Evolutionary conservation across 495 filamentous ascomycete species (phyloP), one percentile per base, ranked within the genome.

Genomic region (Penicillium tannophilum): DNA sequence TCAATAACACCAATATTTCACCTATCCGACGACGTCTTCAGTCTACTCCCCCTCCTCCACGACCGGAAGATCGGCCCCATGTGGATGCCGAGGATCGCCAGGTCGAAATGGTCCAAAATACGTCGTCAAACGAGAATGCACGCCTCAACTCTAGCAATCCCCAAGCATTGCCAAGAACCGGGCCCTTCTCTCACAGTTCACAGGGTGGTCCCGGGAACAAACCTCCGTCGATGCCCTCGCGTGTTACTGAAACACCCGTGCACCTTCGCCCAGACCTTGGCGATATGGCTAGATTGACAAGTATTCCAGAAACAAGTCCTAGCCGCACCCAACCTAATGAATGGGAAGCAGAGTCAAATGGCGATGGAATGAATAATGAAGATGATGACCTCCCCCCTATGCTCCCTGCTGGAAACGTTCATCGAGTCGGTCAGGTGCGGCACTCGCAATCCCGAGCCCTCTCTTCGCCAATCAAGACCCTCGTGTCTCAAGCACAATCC

Each of bases 351-450:
- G 68, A 67, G 30, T 63, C 53, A 5, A 74, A 69, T 52, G 67
- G 63, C 4, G 70, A 72, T 12, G 63, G 50, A 10, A 45, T 62
- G 48, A 66, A 73, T 28, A 70, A 75, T 43, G 77, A 79, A 55
- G 77, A 79, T 47, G 76, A 79, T 41, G 77, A 78, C 31, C 61
- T 80, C 23, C 77, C 75, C 47, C 76, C 73, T 6, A 63, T 70
- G 49, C 73, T 68, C 48, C 45, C 65, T 43, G 54, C 59, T 26
- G 56, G 54, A 8, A 59, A 53, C 48, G 57, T 31, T 26, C n/a
- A 61, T 41, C 64, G 69, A 30, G 51, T 42, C 14, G 63, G 60
- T 20, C 70, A 71, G 31, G 61, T 58, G 12, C 70, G 66, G 5
- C 71, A 64, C 28, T 41, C 58, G 58, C 33, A 61, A 52, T 26